These are phyloP conservation scores for Paramecium octaurelia DNA, from an alignment of 73 alveolate species.

Conservation along the genomic window DNA sequence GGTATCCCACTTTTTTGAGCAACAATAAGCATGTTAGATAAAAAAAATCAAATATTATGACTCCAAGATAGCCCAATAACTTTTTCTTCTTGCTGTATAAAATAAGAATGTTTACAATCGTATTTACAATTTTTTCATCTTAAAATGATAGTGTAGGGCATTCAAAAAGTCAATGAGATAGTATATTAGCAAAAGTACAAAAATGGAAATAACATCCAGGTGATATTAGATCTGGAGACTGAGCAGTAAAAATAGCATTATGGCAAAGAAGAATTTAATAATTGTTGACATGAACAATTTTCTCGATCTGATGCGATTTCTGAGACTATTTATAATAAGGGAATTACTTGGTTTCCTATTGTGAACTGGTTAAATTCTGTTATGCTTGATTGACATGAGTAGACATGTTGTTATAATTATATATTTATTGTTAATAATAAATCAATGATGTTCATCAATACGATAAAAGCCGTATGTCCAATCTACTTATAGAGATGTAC, in stretches of 20 bases:
- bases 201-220: background rate
- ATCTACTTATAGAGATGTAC: background rate
- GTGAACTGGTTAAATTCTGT: background rate
- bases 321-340: background rate
- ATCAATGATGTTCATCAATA: constrained; percentile 62
- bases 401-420: background rate
- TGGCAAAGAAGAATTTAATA: background rate
- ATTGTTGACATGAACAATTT: background rate
- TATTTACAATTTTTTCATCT: background rate
- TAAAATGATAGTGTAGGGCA: background rate
- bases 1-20: background rate
- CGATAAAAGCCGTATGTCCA: constrained; percentile 60
- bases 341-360: background rate
- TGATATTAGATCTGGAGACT: background rate
- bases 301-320: background rate
- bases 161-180: background rate
- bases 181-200: background rate
- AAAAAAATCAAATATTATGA: background rate
- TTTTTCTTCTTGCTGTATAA: background rate
- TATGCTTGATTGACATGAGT: background rate
- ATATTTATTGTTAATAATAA: background rate
- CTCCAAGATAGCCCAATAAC: background rate
- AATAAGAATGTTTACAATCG: background rate
- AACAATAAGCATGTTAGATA: background rate
- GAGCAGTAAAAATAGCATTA: background rate